Evolutionary conservation across 2,329 filamentous ascomycete genomes (phyloP), one percentile per base, ranked within the genome.

Genomic region (Oidium heveae): DNA sequence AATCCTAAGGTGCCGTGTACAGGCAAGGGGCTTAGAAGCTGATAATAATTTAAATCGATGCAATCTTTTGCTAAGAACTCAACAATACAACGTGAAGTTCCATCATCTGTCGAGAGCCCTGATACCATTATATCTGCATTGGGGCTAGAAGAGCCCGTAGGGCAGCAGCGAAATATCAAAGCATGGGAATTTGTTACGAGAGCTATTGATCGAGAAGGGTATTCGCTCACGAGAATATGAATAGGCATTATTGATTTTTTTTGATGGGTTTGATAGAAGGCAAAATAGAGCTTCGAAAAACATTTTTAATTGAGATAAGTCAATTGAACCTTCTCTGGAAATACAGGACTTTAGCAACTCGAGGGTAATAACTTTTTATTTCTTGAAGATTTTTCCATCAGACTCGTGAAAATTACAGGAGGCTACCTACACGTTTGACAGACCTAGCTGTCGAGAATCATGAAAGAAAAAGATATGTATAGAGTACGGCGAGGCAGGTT

Each of bases 1-100:
- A 96, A 71, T 1, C 89, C 89, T 49, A 96, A 71, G 0, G 88
- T 96, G 55, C 89, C 89, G 64, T 86, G 81, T 36, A 88, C 82
- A 16, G 80, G 80, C 50, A 84, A 73, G 18, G 80, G 76, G 33
- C 79, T 84, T 56, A 95, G 70, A 13, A 80, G 74, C 46, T 85
- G 79, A 68, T 89, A 95, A 58, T 86, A 82, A 61, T 72, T 75
- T 57, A 94, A 71, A 58, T 91, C 75, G 55, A 79, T 71, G 49
- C 76, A 72, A 37, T 78, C 74, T 41, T 77, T 68, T 10, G 77
- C 72, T 13, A 79, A 72, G 66, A 95, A 94, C 66, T 94, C 86
- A 60, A 95, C 87, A 74, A 94, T 87, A 71, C 87, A 94, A 61
- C 60, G 59, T 1, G 64, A 59, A 9, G 57, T 53, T 58, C 52